These are phyloP conservation scores for Conoideocrella luteorostrata DNA, from an alignment of 2,329 filamentous ascomycete genomes.

Conservation along the genomic window DNA sequence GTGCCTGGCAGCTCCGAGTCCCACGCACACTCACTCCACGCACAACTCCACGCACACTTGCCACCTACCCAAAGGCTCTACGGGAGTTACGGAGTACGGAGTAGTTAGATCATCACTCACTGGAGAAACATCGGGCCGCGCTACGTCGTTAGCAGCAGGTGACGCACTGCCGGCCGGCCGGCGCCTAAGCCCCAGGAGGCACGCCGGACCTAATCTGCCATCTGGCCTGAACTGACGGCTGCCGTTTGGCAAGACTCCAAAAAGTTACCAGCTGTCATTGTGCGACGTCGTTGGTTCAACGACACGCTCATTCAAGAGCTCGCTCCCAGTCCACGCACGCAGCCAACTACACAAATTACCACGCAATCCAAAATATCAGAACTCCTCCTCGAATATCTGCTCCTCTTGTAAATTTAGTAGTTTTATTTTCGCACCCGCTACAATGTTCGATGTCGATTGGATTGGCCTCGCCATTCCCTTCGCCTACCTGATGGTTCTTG, in stretches of 20 bases:
- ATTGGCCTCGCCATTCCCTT: conserved; percentile 78
- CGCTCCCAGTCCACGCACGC: neutral
- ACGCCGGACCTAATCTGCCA: conserved; percentile 6
- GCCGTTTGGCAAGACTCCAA: neutral
- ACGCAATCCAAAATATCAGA: no score
- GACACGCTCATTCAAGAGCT: conserved; percentile 2
- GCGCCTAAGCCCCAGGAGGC: neutral
- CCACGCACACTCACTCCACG: no score
- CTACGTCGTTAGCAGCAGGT: neutral
- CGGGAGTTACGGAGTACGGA: no score
- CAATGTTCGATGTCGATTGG: conserved; percentile 56
- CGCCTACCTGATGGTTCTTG: conserved; percentile 80
- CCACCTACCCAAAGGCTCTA: no score
- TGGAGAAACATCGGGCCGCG: conserved; percentile 13
- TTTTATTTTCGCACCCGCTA: neutral
- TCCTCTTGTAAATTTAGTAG: neutral
- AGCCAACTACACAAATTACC: no score
- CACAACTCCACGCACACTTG: no score
- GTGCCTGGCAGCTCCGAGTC: conserved; percentile 9
- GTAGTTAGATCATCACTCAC: no score
- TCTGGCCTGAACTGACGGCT: conserved; percentile 12
- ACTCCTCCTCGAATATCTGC: no score
- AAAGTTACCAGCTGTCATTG: conserved; percentile 7
- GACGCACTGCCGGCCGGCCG: neutral
- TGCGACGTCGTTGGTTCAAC: neutral